These are phyloP conservation scores for Trametes cubensis DNA, from an alignment of 768 basidiomycete genomes.

Conservation along the genomic window DNA sequence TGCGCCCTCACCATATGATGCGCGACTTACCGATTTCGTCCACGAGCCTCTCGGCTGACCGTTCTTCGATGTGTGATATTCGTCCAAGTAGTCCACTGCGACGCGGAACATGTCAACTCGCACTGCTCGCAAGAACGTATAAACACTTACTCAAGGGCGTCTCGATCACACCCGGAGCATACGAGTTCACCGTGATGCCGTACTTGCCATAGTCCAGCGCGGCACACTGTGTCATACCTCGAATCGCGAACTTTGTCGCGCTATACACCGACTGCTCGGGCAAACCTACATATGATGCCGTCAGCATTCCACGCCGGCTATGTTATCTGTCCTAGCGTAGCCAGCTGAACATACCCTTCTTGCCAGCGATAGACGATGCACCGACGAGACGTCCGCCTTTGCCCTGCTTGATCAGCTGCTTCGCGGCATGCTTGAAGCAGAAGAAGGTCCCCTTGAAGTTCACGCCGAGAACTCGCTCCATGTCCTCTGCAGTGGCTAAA, in stretches of 20 bases:
- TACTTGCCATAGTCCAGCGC: constrained; percentile 32
- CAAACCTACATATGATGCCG: neutral
- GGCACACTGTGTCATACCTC: constrained; percentile 34
- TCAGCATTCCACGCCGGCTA: neutral
- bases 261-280: constrained; percentile 26
- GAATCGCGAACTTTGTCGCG: constrained; percentile 36
- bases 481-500: constrained; percentile 34
- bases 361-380: constrained; percentile 31
- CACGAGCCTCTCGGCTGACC: constrained; percentile 20
- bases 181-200: constrained; percentile 35
- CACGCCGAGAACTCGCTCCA: constrained; percentile 38
- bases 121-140: neutral
- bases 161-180: constrained; percentile 33
- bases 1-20: too few species aligned
- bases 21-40: constrained; percentile 6
- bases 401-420: constrained; percentile 45
- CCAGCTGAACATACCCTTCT: constrained; percentile 22
- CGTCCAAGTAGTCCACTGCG: constrained; percentile 19
- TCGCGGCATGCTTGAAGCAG: constrained; percentile 45
- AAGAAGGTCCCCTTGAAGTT: constrained; percentile 47
- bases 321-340: neutral
- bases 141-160: constrained; percentile 26
- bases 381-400: constrained; percentile 45
- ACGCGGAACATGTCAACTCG: neutral
- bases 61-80: constrained; percentile 18